These are phyloP conservation scores for Alternaria gaisen DNA, from an alignment of 2,329 filamentous ascomycete genomes.

Conservation along the genomic window DNA sequence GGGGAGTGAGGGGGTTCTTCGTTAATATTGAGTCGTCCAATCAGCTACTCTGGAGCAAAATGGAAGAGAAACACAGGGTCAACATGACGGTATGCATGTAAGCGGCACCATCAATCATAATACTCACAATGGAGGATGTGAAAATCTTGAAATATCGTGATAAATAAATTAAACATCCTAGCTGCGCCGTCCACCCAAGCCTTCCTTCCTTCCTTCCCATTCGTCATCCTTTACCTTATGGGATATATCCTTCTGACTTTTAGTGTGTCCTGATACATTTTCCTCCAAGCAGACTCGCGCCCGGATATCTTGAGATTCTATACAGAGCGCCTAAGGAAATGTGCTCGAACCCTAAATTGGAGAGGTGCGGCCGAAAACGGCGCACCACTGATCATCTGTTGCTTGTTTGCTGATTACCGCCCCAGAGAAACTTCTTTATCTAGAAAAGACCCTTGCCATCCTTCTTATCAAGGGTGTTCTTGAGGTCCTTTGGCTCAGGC, in stretches of 20 bases:
- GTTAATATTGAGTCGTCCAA: conserved; percentile 12
- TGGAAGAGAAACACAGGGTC: not conserved
- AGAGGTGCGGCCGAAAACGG: not conserved
- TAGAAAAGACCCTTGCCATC: conserved; percentile 35
- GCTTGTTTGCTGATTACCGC: not conserved
- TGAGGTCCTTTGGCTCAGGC: conserved; percentile 39
- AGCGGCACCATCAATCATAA: not conserved
- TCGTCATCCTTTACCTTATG: not conserved
- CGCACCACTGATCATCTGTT: not conserved
- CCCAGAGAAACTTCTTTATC: not conserved
- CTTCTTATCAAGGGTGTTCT: conserved; percentile 28
- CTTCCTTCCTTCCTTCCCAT: not conserved
- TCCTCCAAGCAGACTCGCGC: not conserved
- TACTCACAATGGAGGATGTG: not conserved
- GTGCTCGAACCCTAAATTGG: not conserved
- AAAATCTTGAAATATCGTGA: not conserved
- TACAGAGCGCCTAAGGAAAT: not conserved
- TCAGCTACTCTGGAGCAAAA: not conserved
- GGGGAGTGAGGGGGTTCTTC: conserved; percentile 22
- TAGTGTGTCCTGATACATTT: not conserved
- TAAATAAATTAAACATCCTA: not conserved
- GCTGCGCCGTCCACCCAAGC: not conserved
- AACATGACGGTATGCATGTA: not conserved
- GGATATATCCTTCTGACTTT: not conserved
- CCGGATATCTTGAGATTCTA: conserved; percentile 2